A percentile compares a stretch with the other conserved stretches of the same genome.
phyloP scores from a whole-genome alignment of 805 yeast genomes.

The Teunomyces gatunensis region DNA sequence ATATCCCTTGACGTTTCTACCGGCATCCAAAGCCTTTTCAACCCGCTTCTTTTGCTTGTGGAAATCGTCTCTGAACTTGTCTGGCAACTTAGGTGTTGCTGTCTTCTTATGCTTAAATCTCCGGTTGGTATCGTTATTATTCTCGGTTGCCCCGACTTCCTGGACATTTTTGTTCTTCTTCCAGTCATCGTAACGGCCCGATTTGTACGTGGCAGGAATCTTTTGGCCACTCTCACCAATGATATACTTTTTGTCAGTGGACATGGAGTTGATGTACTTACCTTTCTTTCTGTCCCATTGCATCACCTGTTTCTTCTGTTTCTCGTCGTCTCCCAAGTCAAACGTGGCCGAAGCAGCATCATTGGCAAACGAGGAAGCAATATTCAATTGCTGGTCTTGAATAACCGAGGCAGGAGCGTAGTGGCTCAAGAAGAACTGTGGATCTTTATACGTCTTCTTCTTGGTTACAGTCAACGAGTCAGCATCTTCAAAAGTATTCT shows the following conservation, averaged over 20 bases:
- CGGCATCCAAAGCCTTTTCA: conserved; percentile 72
- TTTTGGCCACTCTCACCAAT: conserved; percentile 92
- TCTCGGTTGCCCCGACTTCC: conserved; percentile 55
- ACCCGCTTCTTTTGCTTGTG: conserved; percentile 79
- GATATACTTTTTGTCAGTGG: conserved; percentile 81
- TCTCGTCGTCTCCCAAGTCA: conserved; percentile 77
- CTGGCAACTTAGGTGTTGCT: conserved; percentile 89
- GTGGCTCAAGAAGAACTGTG: conserved; percentile 78
- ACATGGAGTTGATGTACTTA: conserved; percentile 77
- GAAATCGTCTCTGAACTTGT: conserved; percentile 83
- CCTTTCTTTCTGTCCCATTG: conserved; percentile 94
- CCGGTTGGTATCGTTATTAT: conserved; percentile 25
- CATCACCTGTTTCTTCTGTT: conserved; percentile 67
- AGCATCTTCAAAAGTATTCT: conserved; percentile 51
- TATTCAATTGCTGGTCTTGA: conserved; percentile 73
- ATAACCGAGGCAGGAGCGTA: conserved; percentile 78
- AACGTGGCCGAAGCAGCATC: conserved; percentile 86
- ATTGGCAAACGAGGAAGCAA: conserved; percentile 63
- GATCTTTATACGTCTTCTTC: conserved; percentile 65
- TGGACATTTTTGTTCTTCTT: conserved; percentile 63
- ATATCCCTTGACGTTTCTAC: conserved; percentile 67
- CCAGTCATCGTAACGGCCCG: conserved; percentile 95
- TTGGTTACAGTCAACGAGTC: conserved; percentile 36
- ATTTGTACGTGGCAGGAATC: conserved; percentile 85
- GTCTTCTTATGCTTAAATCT: conserved; percentile 69